These are phyloP conservation scores for Bothriochloa decipiens DNA, from an alignment of 176 grass and related monocot genomes.

Conservation along the genomic window DNA sequence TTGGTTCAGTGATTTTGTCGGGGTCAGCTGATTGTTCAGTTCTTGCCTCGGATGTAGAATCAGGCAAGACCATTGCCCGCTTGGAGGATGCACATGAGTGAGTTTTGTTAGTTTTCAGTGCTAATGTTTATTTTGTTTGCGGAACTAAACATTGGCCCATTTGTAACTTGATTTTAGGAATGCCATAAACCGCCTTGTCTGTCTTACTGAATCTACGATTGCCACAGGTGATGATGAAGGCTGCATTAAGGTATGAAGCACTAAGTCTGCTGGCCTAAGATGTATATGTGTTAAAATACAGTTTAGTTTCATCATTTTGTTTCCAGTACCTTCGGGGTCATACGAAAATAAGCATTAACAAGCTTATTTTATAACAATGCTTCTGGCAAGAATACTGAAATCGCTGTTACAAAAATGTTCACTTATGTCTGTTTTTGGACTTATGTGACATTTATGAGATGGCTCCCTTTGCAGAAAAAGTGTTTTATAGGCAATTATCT, in stretches of 20 bases:
- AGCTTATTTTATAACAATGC: slow-evolving; percentile 1
- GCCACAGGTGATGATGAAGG: slow-evolving; percentile 97
- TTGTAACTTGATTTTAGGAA: slow-evolving; percentile 54
- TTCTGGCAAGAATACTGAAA: background rate
- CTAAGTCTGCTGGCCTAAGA: background rate
- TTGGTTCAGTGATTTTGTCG: slow-evolving; percentile 74
- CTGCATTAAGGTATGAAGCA: slow-evolving; percentile 82
- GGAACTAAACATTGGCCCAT: slow-evolving; percentile 30
- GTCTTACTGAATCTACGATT: slow-evolving; percentile 83
- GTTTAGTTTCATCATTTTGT: background rate
- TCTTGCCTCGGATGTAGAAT: slow-evolving; percentile 73
- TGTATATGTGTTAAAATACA: background rate
- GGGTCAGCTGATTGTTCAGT: slow-evolving; percentile 81
- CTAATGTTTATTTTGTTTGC: background rate
- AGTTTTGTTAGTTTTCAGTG: slow-evolving; percentile 24
- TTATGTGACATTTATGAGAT: background rate
- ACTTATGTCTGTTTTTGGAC: slow-evolving; percentile 1
- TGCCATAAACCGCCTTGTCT: slow-evolving; percentile 74
- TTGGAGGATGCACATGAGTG: slow-evolving; percentile 82
- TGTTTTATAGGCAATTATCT: background rate
- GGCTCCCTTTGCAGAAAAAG: background rate
- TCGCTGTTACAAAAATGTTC: background rate
- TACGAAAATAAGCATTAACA: background rate
- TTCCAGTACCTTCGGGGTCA: background rate
- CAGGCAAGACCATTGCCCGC: slow-evolving; percentile 71